phyloP scores from a whole-genome alignment of 2,329 filamentous ascomycete species.

The Fusarium vanettenii region DNA sequence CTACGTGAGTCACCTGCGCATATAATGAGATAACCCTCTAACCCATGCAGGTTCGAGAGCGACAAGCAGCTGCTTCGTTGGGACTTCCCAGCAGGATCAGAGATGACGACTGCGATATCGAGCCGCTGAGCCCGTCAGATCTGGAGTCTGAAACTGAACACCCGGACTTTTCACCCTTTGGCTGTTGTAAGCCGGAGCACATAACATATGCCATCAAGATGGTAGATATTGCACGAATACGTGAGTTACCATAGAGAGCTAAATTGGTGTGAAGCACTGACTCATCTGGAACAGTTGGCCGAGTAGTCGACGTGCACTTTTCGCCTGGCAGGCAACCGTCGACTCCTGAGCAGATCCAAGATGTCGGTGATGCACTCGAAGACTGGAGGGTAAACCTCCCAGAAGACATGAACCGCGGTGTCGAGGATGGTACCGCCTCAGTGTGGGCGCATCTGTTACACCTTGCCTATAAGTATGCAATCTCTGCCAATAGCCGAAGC shows the following conservation, averaged over 20 bases:
- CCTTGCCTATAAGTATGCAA: constrained; percentile 50
- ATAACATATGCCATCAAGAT: constrained; percentile 52
- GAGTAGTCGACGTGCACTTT: constrained; percentile 52
- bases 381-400: constrained; percentile 51
- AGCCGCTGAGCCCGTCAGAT: constrained; percentile 47
- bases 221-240: constrained; percentile 51
- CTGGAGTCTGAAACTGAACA: constrained; percentile 45
- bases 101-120: constrained; percentile 54
- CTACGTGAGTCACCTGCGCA: constrained; percentile 52
- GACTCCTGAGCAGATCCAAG: constrained; percentile 42
- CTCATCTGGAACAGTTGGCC: constrained; percentile 40
- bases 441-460: constrained; percentile 53
- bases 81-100: constrained; percentile 52
- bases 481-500: background rate
- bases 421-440: constrained; percentile 49
- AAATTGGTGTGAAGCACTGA: background rate
- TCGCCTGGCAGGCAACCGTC: constrained; percentile 48
- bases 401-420: constrained; percentile 42
- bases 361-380: constrained; percentile 47
- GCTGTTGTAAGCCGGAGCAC: constrained; percentile 48
- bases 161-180: constrained; percentile 40
- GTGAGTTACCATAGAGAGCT: constrained; percentile 32
- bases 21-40: background rate
- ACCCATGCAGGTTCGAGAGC: constrained; percentile 47
- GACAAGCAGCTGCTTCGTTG: constrained; percentile 51